Evolutionary conservation across 2,329 filamentous ascomycete genomes (phyloP).

Genomic region (Periconia sp.): DNA sequence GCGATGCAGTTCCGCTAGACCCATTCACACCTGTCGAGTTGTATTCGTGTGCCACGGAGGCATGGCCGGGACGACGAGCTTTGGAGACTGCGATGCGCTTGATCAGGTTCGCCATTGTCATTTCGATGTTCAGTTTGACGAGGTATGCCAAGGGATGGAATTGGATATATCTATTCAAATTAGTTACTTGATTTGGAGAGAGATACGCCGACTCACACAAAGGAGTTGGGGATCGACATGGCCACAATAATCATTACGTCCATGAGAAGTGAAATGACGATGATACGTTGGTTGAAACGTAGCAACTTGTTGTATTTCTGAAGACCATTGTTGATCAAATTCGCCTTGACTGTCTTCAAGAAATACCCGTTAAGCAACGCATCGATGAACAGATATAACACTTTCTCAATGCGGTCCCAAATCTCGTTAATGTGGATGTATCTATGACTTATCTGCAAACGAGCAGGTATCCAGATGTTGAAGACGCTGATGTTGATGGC

Average conservation of each 20-base stretch:
- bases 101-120: conserved; percentile 56
- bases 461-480: conserved; percentile 46
- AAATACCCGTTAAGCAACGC: conserved; percentile 44
- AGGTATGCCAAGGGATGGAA: conserved; percentile 55
- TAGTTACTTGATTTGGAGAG: neutral
- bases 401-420: conserved; percentile 44
- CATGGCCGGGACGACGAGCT: conserved; percentile 29
- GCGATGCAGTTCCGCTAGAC: neutral
- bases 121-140: conserved; percentile 55
- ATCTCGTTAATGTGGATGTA: conserved; percentile 41
- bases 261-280: conserved; percentile 54
- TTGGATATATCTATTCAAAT: conserved; percentile 46
- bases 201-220: conserved; percentile 39
- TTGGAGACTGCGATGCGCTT: conserved; percentile 40
- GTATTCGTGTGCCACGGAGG: conserved; percentile 32
- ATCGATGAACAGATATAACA: conserved; percentile 41
- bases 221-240: conserved; percentile 51
- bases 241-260: conserved; percentile 52
- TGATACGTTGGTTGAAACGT: conserved; percentile 54
- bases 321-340: conserved; percentile 52
- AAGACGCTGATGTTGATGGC: conserved; percentile 42
- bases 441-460: conserved; percentile 32
- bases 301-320: conserved; percentile 56
- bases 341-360: conserved; percentile 47
- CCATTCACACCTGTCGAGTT: conserved; percentile 8